These are phyloP conservation scores for Gamsiella multidivaricata DNA, from an alignment of 192 early-diverging fungal genomes.

Conservation along the genomic window DNA sequence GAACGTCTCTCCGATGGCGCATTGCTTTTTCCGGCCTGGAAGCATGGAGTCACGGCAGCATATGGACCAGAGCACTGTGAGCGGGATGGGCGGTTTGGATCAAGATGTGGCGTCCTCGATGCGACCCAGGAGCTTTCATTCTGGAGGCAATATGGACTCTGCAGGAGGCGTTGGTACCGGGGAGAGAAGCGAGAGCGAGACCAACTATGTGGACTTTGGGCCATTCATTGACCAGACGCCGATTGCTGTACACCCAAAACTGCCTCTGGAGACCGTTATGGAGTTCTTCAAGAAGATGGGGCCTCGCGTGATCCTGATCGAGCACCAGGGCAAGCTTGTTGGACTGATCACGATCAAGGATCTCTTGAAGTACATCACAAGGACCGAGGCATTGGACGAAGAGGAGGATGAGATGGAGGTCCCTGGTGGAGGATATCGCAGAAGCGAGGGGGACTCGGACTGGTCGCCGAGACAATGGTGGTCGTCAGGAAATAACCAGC, in stretches of 20 bases:
- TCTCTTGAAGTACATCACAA: constrained; percentile 69
- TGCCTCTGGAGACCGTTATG: constrained; percentile 77
- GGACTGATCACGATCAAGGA: constrained; percentile 85
- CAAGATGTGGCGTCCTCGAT: constrained; percentile 1
- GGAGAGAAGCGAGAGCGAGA: constrained; percentile 28
- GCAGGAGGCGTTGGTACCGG: constrained; percentile 8
- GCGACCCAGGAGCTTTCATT: constrained; percentile 1
- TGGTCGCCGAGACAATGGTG: constrained; percentile 22
- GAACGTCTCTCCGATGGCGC: constrained; percentile 58
- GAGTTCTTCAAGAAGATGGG: constrained; percentile 90
- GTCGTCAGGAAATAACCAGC: constrained; percentile 6
- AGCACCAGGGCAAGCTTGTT: constrained; percentile 67
- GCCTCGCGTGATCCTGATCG: constrained; percentile 76
- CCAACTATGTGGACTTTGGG: constrained; percentile 62
- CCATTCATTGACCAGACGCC: constrained; percentile 75
- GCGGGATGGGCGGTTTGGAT: constrained; percentile 22
- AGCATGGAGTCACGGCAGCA: constrained; percentile 49
- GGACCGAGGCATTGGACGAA: constrained; percentile 56
- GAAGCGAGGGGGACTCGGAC: constrained; percentile 1
- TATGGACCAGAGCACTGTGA: constrained; percentile 28
- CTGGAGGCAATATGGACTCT: too few relatives aligned
- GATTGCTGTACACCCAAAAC: constrained; percentile 74
- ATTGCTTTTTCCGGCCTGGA: constrained; percentile 61
- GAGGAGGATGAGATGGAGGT: constrained; percentile 40
- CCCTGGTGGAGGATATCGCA: constrained; percentile 1